Conservation (phyloP, 1,139 yeast species). For the Candida sp. region DNA sequence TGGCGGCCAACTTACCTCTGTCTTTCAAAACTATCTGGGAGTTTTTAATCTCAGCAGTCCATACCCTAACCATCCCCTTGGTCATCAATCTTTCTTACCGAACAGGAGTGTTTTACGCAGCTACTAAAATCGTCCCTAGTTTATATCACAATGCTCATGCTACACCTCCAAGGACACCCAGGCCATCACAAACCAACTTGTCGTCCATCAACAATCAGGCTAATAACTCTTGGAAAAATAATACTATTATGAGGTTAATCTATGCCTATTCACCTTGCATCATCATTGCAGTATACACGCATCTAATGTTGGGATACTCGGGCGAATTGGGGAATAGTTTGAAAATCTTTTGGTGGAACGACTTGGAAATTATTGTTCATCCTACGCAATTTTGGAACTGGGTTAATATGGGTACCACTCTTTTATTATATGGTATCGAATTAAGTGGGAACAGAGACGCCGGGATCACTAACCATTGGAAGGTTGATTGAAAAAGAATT, state of each 20-base stretch:
- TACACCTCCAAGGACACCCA: constrained; percentile 16
- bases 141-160: constrained; percentile 44
- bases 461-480: constrained; percentile 42
- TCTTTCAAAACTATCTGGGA: constrained; percentile 67
- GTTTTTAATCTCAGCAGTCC: constrained; percentile 63
- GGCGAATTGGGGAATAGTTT: constrained; percentile 67
- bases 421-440: constrained; percentile 78
- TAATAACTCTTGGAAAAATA: not conserved
- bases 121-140: constrained; percentile 90
- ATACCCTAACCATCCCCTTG: constrained; percentile 79
- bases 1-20: constrained; percentile 53
- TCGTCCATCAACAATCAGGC: constrained; percentile 1
- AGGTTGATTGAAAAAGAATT: constrained; percentile 14
- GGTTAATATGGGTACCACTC: constrained; percentile 82
- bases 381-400: constrained; percentile 97
- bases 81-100: constrained; percentile 80
- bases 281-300: constrained; percentile 92
- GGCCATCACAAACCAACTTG: constrained; percentile 9
- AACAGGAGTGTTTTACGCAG: constrained; percentile 85
- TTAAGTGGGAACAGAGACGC: constrained; percentile 43
- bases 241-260: constrained; percentile 51
- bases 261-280: constrained; percentile 93
- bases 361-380: constrained; percentile 45
- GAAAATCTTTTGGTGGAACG: constrained; percentile 46
- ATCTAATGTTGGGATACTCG: constrained; percentile 84